A percentile compares a stretch with the other conserved stretches of the same genome.
Conservation (phyloP, 192 early-diverging fungal genomes). For the Jimgerdemannia flammicorona region DNA sequence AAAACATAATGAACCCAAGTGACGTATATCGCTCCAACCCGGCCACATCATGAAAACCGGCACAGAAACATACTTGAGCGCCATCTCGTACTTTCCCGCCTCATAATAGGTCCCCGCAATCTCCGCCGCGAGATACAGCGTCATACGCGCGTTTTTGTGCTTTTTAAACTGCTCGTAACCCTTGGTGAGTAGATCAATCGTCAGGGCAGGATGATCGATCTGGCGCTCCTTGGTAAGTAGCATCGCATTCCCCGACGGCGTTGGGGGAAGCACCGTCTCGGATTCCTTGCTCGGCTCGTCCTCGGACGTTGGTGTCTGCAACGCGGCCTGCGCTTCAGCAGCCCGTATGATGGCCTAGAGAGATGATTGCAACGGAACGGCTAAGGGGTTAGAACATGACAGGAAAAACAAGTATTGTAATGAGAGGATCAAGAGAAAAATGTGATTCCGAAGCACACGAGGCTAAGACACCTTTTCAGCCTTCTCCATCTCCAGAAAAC, state of each 20-base stretch:
- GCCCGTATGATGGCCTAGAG: neutral
- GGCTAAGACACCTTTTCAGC: slow-evolving; percentile 19
- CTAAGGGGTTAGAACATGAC: too few relatives aligned
- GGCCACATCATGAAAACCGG: neutral
- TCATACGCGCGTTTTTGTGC: slow-evolving; percentile 70
- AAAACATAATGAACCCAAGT: neutral
- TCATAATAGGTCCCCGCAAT: slow-evolving; percentile 82
- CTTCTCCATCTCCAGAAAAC: slow-evolving; percentile 42
- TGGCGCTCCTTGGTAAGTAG: slow-evolving; percentile 40
- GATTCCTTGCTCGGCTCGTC: neutral
- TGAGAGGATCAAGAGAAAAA: too few relatives aligned
- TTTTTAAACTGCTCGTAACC: slow-evolving; percentile 89
- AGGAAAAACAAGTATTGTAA: too few relatives aligned
- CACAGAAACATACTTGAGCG: slow-evolving; percentile 49
- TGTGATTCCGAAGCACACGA: too few relatives aligned
- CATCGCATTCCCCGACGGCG: slow-evolving; percentile 6
- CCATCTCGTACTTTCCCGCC: slow-evolving; percentile 80
- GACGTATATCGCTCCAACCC: neutral
- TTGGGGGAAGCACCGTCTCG: neutral
- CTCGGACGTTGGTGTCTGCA: neutral
- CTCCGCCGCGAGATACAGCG: slow-evolving; percentile 78
- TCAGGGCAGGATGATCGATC: slow-evolving; percentile 61
- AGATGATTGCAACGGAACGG: too few relatives aligned
- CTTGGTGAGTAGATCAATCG: slow-evolving; percentile 85
- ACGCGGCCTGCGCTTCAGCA: neutral